Percentiles rank a stretch among this genome's conserved stretches.
These are phyloP conservation scores for Persicaria maculosa DNA, from an alignment of 148 eudicot genomes.

Conservation along the genomic window DNA sequence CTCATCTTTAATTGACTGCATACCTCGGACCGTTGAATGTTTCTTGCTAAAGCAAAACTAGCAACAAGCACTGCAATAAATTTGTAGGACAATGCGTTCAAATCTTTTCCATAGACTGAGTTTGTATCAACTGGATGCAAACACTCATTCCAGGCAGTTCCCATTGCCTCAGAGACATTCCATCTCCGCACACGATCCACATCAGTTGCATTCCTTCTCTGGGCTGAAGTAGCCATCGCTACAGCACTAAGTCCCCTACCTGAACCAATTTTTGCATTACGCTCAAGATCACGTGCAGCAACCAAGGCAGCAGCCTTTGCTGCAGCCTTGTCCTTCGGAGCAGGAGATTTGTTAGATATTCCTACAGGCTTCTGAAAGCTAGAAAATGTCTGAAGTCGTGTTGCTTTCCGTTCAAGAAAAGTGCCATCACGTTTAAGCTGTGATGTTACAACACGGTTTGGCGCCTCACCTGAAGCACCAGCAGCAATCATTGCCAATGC, in stretches of 20 bases:
- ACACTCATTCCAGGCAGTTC: constrained; percentile 97
- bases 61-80: constrained; percentile 94
- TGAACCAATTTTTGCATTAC: constrained; percentile 93
- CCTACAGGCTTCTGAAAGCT: constrained; percentile 81
- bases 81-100: constrained; percentile 85
- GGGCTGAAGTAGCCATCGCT: constrained; percentile 98
- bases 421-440: constrained; percentile 81
- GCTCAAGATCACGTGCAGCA: constrained; percentile 98
- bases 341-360: constrained; percentile 42
- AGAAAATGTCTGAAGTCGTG: constrained; percentile 80
- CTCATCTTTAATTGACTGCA: background rate
- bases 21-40: constrained; percentile 98
- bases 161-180: constrained; percentile 97
- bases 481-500: constrained; percentile 99
- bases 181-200: constrained; percentile 86
- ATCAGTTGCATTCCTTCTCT: constrained; percentile 76
- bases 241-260: constrained; percentile 99
- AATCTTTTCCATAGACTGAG: constrained; percentile 89
- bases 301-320: constrained; percentile 99
- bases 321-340: constrained; percentile 85
- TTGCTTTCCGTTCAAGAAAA: constrained; percentile 70
- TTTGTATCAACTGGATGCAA: constrained; percentile 85
- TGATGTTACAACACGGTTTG: constrained; percentile 54
- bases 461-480: constrained; percentile 91
- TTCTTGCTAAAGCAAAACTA: constrained; percentile 93